Evolutionary conservation across 805 yeast genomes (phyloP), one percentile per base, ranked within the genome.

Genomic region (Tetrapisispora taiwanensis): DNA sequence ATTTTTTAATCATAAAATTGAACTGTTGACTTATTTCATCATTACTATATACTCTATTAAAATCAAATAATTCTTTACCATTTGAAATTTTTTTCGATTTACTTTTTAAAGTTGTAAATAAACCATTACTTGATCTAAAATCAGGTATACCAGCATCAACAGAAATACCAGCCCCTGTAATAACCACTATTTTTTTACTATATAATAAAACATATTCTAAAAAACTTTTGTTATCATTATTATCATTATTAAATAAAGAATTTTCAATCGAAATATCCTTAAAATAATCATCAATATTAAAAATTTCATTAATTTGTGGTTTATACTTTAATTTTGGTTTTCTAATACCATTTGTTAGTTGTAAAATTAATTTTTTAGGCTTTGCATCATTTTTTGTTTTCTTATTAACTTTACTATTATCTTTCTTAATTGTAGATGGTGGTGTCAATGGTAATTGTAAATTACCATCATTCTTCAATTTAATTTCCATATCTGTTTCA

Each of bases 131-230:
- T 7, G 94, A 83, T 58, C 96, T 67, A 57, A 87, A 83, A 54
- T 83, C 92, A 3, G 95, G 95, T 33, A 87, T 88, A 4, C 96
- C 96, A 1, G 95, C 86, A 26, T 84, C 82, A 43, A 89, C 92
- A 12, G 95, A 85, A 17, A 85, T 76, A 3, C 96, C 96, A 15
- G 97, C 97, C 10, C 97, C 97, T 1, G 89, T 76, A 26, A 88
- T 72, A 26, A 81, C 75, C 2, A 85, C 71, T 27, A 81, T 67
- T 48, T 74, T 73, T 50, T 72, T 75, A 27, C 89, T 71, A 51
- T 81, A 70, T 30, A 58, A 60, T 20, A 80, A 56, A 0, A 78
- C 76, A 57, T 76, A 73, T 44, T 70, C 71, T 22, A 80, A 53
- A 47, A 78, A 74, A 7, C 71, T 66, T 12, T 77, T 60, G 46